phyloP scores from a whole-genome alignment of 169 alveolate genomes.

The Ichthyophthirius multifiliis region DNA sequence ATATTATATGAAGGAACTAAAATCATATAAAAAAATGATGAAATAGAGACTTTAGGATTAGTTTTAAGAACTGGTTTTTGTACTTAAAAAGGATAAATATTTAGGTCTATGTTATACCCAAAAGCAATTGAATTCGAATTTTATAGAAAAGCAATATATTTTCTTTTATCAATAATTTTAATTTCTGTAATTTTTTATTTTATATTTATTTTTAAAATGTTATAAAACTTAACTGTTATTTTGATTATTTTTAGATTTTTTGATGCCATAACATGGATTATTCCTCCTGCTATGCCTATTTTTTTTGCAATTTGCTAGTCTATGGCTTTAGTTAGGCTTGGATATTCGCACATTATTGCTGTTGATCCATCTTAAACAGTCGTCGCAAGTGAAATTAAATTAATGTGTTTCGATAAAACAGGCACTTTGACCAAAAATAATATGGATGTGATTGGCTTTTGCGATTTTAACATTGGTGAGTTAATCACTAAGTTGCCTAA shows the following conservation, averaged over 20 bases:
- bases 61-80: slow-evolving; percentile 20
- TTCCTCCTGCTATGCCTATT: slow-evolving; percentile 44
- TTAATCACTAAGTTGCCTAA: too few species aligned
- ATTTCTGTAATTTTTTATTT: too few species aligned
- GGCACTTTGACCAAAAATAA: slow-evolving; percentile 69
- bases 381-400: slow-evolving; percentile 55
- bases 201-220: too few species aligned
- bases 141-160: not conserved
- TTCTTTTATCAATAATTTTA: too few species aligned
- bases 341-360: slow-evolving; percentile 44
- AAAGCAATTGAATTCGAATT: not conserved
- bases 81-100: slow-evolving; percentile 23
- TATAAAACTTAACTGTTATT: too few species aligned
- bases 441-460: slow-evolving; percentile 63
- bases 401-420: slow-evolving; percentile 67
- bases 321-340: slow-evolving; percentile 34
- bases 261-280: slow-evolving; percentile 32
- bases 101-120: slow-evolving; percentile 25
- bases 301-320: slow-evolving; percentile 20
- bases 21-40: not conserved
- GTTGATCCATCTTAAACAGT: slow-evolving; percentile 54
- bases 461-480: too few species aligned
- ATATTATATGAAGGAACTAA: slow-evolving; percentile 32
- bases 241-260: slow-evolving; percentile 18
- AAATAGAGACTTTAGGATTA: not conserved